Evolutionary conservation across 2,329 filamentous ascomycete genomes (phyloP), one percentile per base, ranked within the genome.

Genomic region (Fusarium dlaminii): DNA sequence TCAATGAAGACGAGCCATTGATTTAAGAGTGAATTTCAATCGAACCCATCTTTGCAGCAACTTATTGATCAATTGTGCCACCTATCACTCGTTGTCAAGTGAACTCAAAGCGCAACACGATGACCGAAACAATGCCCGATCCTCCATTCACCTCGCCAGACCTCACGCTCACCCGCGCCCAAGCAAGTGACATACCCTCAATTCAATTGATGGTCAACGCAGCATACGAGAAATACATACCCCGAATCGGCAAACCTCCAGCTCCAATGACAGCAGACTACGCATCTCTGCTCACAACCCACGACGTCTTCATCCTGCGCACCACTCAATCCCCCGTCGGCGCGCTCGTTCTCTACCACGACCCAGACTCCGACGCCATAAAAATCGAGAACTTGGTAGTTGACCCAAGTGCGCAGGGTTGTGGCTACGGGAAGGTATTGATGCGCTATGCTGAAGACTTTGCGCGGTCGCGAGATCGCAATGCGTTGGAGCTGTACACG

Each of bases 191-290:
- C 32, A 63, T 80, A 52, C 77, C 80, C n/a, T 60, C 65, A 45
- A 81, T 82, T 34, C 75, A 79, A 51, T 37, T 57, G 17, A 81
- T 83, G 46, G 77, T 81, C 46, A 70, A 73, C 17, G 70, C 72
- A 24, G 81, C 81, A 39, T 82, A 82, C 64, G 66, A 77, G 9
- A 83, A 81, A 54, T 82, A 82, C 65, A 77, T 81, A 34, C 72
- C 80, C 18, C 80, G 80, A 8, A 81, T 83, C 56, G 81, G 81
- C 9, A 80, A 79, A 48, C 74, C 75, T 0, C 82, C 82, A 2
- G 82, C 81, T 0, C 82, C 82, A 3, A 84, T 84, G 82, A 75
- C 66, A 4, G 70, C 76, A n/a, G 75, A 84, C 66, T 83, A 83
- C 48, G 6, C 30, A 11, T 32, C 71, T 8, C 70, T 83, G 4